These are phyloP conservation scores for Curvularia eragrostidis DNA, from an alignment of 2,329 filamentous ascomycete species.

Conservation along the genomic window DNA sequence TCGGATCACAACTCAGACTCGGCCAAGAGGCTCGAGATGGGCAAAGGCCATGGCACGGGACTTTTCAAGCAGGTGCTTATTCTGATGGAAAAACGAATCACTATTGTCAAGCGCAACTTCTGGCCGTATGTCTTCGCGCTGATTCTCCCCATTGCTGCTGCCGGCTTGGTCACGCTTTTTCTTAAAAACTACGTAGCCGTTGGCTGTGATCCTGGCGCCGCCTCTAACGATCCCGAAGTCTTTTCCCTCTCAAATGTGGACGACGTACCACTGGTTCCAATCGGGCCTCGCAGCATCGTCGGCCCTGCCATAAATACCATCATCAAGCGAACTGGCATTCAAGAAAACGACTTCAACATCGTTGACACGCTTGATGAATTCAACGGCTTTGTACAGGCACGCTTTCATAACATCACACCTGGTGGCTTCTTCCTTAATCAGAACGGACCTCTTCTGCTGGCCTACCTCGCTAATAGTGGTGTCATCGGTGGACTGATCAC, in stretches of 20 bases:
- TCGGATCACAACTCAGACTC: slow-evolving; percentile 41
- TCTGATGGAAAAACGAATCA: slow-evolving; percentile 78
- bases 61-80: slow-evolving; percentile 74
- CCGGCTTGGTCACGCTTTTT: slow-evolving; percentile 79
- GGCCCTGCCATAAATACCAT: slow-evolving; percentile 38
- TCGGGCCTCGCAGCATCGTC: slow-evolving; percentile 49
- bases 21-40: slow-evolving; percentile 55
- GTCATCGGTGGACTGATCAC: slow-evolving; percentile 74
- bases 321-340: slow-evolving; percentile 35
- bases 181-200: slow-evolving; percentile 64
- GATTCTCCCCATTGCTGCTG: slow-evolving; percentile 78
- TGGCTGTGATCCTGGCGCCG: slow-evolving; percentile 54
- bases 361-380: slow-evolving; percentile 74
- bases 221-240: slow-evolving; percentile 40
- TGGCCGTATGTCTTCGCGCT: slow-evolving; percentile 78
- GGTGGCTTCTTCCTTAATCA: slow-evolving; percentile 82
- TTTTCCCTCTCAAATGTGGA: slow-evolving; percentile 38
- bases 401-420: slow-evolving; percentile 73
- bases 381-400: slow-evolving; percentile 66
- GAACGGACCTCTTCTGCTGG: slow-evolving; percentile 66
- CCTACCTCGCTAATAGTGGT: slow-evolving; percentile 71
- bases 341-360: slow-evolving; percentile 51
- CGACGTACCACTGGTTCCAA: slow-evolving; percentile 45
- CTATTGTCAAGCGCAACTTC: slow-evolving; percentile 78
- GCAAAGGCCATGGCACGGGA: slow-evolving; percentile 72